phyloP scores from a whole-genome alignment of 2,329 filamentous ascomycete species.

The Epicoccum nigrum region DNA sequence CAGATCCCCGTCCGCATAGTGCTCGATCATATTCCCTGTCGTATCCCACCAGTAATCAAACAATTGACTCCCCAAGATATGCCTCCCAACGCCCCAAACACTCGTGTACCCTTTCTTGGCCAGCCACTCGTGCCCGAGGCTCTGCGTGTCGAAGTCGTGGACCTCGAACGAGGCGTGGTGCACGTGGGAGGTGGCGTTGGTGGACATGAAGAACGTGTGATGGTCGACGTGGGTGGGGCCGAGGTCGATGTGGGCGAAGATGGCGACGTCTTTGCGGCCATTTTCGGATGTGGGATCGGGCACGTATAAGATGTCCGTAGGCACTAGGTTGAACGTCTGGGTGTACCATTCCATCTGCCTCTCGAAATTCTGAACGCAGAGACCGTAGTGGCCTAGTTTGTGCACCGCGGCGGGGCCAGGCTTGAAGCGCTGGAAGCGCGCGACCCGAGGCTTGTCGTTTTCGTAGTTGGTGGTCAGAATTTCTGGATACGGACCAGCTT shows the following conservation, averaged over 20 bases:
- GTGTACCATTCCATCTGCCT: slow-evolving; percentile 53
- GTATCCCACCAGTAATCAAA: slow-evolving; percentile 77
- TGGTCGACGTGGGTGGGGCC: slow-evolving; percentile 60
- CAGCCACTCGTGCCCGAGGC: slow-evolving; percentile 73
- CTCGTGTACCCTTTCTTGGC: slow-evolving; percentile 65
- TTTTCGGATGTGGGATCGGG: slow-evolving; percentile 15
- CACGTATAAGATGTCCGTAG: slow-evolving; percentile 54
- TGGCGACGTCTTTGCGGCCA: slow-evolving; percentile 48
- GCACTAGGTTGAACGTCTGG: slow-evolving; percentile 54
- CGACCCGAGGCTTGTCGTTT: slow-evolving; percentile 53
- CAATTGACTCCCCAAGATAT: slow-evolving; percentile 72
- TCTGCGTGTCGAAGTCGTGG: slow-evolving; percentile 72
- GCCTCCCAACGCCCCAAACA: slow-evolving; percentile 74
- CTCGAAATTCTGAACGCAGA: slow-evolving; percentile 49
- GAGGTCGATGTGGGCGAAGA: slow-evolving; percentile 62
- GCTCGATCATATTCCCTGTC: slow-evolving; percentile 68
- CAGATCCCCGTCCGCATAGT: slow-evolving; percentile 74
- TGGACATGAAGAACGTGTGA: slow-evolving; percentile 60
- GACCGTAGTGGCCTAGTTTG: slow-evolving; percentile 58
- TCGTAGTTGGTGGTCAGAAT: slow-evolving; percentile 54
- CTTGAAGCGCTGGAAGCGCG: slow-evolving; percentile 60
- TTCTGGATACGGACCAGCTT: slow-evolving; percentile 55
- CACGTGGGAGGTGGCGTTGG: slow-evolving; percentile 56
- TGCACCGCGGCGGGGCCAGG: slow-evolving; percentile 58
- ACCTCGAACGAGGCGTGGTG: slow-evolving; percentile 75